These are phyloP conservation scores for Russula emetica DNA, from an alignment of 768 basidiomycete genomes.

Conservation along the genomic window DNA sequence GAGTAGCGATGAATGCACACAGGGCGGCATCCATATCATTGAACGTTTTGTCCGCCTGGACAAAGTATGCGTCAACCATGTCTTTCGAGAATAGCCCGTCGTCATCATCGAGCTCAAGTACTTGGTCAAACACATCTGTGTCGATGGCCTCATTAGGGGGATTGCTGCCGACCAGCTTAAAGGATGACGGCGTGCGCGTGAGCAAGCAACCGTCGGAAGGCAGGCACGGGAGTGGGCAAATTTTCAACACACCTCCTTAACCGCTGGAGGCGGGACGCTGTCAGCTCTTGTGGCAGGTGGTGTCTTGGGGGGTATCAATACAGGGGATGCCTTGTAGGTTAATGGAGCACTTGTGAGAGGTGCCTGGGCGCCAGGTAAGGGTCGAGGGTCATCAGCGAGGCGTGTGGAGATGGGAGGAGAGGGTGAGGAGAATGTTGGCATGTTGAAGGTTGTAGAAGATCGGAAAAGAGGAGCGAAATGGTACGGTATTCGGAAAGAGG, in stretches of 20 bases:
- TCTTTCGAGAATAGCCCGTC: constrained; percentile 70
- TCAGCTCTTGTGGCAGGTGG: neutral
- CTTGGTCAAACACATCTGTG: constrained; percentile 76
- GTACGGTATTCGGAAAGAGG: neutral
- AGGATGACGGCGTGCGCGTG: neutral
- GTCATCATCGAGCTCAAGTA: constrained; percentile 91
- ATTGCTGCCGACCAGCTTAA: neutral
- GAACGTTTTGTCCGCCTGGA: constrained; percentile 76
- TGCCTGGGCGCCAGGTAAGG: constrained; percentile 1
- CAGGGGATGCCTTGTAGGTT: constrained; percentile 5
- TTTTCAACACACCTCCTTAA: constrained; percentile 10
- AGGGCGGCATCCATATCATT: constrained; percentile 59
- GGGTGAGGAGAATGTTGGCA: constrained; percentile 14
- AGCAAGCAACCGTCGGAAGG: neutral
- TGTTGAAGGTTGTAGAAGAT: neutral
- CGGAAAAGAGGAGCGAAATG: neutral
- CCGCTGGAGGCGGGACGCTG: neutral
- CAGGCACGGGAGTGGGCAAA: neutral
- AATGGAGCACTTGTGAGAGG: constrained; percentile 1
- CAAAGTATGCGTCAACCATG: constrained; percentile 79
- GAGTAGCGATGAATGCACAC: constrained; percentile 5
- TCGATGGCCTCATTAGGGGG: constrained; percentile 50
- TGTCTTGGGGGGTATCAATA: constrained; percentile 1
- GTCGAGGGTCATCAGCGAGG: neutral
- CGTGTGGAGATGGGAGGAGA: constrained; percentile 12